Evolutionary conservation across 352 stramenopile genomes (phyloP).

Genomic region (Phytophthora citrophthora): DNA sequence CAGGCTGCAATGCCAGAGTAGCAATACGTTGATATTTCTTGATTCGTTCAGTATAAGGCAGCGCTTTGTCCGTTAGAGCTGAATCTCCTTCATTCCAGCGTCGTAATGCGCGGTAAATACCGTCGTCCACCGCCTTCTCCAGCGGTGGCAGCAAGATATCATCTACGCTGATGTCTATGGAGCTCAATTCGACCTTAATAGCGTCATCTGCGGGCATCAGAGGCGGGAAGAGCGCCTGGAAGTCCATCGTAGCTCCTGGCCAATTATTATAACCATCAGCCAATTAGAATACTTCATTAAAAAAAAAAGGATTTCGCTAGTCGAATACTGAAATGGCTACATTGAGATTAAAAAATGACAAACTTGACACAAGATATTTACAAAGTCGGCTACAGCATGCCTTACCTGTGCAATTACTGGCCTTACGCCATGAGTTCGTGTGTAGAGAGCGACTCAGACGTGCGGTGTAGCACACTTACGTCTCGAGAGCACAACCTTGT

Average conservation of each 20-base stretch:
- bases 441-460: slow-evolving; percentile 25
- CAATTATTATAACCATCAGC: slow-evolving; percentile 7
- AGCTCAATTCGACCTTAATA: slow-evolving; percentile 6
- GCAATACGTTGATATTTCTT: slow-evolving; percentile 67
- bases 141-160: slow-evolving; percentile 58
- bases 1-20: slow-evolving; percentile 53
- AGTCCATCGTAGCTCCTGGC: slow-evolving; percentile 29
- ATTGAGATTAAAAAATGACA: neutral
- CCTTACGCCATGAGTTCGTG: slow-evolving; percentile 25
- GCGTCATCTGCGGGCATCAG: slow-evolving; percentile 32
- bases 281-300: neutral
- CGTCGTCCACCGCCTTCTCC: slow-evolving; percentile 60
- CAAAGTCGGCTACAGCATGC: neutral
- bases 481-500: slow-evolving; percentile 27
- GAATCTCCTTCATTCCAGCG: slow-evolving; percentile 69
- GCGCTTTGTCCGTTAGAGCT: slow-evolving; percentile 49
- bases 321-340: slow-evolving; percentile 4
- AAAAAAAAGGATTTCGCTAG: slow-evolving; percentile 7
- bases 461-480: slow-evolving; percentile 31
- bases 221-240: slow-evolving; percentile 65
- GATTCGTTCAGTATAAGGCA: slow-evolving; percentile 63
- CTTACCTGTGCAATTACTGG: slow-evolving; percentile 2
- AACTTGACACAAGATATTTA: neutral
- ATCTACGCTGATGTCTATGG: slow-evolving; percentile 61
- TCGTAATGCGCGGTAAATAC: slow-evolving; percentile 62